Evolutionary conservation across 1,284 basidiomycete species (phyloP), one percentile per base, ranked within the genome.

Genomic region (Fomitopsis schrenkii): DNA sequence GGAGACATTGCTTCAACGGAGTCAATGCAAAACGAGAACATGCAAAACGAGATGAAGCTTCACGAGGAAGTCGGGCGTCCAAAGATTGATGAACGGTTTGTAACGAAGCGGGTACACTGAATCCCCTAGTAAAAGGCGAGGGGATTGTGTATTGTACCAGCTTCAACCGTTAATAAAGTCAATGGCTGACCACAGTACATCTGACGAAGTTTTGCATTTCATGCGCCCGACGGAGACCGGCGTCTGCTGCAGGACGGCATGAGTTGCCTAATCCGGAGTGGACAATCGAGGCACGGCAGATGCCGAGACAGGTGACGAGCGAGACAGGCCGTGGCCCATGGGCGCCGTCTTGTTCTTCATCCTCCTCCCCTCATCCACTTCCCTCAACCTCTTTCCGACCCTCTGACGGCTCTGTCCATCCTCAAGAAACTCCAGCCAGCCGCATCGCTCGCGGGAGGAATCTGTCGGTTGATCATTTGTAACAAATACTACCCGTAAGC

Each of bases 111-210:
- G 74, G 69, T 69, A 79, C 81, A 83, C 80, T 77, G 81, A 81
- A 80, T 76, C 78, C 81, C 81, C 82, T 83, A 83, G 82, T 83
- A 82, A 83, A 83, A 83, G 82, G 82, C 82, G 82, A 83, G 81
- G 81, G 80, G 79, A 77, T 82, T 81, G 76, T 79, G 74, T 69
- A 58, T 83, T 83, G 81, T 75, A 71, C 72, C 72, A 71, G 73
- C 77, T 76, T 73, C 79, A 77, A 75, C 75, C 76, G 48, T 50
- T 33, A 77, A 77, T 66, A 8, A 5, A 8, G 19, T 28, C 38
- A 12, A 0, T 26, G 40, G 28, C 26, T 10, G 15, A 22, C 15
- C 8, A 2, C 4, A 46, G 0, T 10, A 35, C 17, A 30, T 17
- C 17, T 17, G 35, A 33, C 35, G 19, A 14, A 50, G 53, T 65